Evolutionary conservation across 306 rosid genomes (phyloP).

Genomic region (Lathyrus aphaca): DNA sequence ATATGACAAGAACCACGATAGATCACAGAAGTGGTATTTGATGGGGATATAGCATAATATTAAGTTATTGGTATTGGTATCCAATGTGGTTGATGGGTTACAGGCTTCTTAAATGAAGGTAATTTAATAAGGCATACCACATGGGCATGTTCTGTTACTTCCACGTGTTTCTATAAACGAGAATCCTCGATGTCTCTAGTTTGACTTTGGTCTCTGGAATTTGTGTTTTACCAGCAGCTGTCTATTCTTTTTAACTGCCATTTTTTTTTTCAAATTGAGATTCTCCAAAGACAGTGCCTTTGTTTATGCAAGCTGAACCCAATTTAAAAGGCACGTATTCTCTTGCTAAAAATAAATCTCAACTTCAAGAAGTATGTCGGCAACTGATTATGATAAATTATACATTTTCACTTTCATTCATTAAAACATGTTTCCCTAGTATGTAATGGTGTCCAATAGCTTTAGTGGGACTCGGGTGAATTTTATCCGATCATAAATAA

Average conservation of each 20-base stretch:
- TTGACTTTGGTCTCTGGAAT: constrained; percentile 42
- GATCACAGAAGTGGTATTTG: constrained; percentile 25
- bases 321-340: constrained; percentile 23
- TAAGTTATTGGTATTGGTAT: constrained; percentile 29
- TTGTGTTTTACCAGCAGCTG: not conserved
- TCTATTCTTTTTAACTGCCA: constrained; percentile 26
- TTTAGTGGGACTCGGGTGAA: not conserved
- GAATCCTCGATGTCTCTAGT: constrained; percentile 32
- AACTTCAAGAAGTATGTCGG: constrained; percentile 43
- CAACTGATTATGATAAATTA: constrained; percentile 26
- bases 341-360: constrained; percentile 28
- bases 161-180: constrained; percentile 22
- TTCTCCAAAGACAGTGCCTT: constrained; percentile 34
- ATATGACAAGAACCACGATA: constrained; percentile 34
- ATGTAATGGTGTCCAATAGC: not conserved
- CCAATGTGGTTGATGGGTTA: constrained; percentile 31
- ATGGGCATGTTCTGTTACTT: constrained; percentile 45
- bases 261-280: constrained; percentile 17
- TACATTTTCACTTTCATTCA: not conserved
- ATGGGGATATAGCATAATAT: constrained; percentile 30
- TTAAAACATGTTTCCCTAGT: not conserved
- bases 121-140: constrained; percentile 36
- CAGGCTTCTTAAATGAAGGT: constrained; percentile 32
- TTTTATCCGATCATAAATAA: no score
- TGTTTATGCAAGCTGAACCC: constrained; percentile 42